A percentile compares a stretch with the other conserved stretches of the same genome.
These are phyloP conservation scores for Candida anglica DNA, from an alignment of 805 yeast species.

Conservation along the genomic window DNA sequence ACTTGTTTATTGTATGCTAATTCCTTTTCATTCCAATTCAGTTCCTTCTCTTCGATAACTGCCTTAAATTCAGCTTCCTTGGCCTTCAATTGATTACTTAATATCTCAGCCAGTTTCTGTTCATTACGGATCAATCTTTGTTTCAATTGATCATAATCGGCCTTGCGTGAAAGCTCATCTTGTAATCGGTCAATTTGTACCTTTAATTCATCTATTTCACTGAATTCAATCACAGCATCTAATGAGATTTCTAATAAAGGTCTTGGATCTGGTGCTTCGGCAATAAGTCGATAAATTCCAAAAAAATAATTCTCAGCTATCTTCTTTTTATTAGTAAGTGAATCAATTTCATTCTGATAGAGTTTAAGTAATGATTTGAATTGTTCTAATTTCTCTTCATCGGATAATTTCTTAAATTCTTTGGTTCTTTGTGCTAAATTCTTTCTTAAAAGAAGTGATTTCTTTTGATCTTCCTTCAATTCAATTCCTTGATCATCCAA, in stretches of 20 bases:
- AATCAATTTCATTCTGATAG: conserved; percentile 87
- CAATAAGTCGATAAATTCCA: conserved; percentile 67
- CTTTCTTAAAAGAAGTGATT: conserved; percentile 67
- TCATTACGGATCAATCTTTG: conserved; percentile 58
- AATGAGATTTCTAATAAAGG: conserved; percentile 71
- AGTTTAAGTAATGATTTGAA: conserved; percentile 64
- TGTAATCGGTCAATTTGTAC: conserved; percentile 48
- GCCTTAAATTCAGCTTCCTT: conserved; percentile 73
- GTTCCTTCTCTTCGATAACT: conserved; percentile 66
- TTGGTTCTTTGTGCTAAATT: conserved; percentile 82
- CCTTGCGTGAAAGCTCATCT: conserved; percentile 57
- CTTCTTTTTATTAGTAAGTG: conserved; percentile 73
- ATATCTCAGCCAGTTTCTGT: conserved; percentile 52
- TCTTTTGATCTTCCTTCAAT: conserved; percentile 66
- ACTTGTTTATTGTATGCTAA: conserved; percentile 47
- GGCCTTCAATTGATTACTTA: conserved; percentile 53
- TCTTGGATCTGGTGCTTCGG: conserved; percentile 92
- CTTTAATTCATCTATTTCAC: conserved; percentile 49
- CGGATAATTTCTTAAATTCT: conserved; percentile 68
- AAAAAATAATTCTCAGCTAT: conserved; percentile 69
- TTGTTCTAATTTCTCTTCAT: conserved; percentile 61
- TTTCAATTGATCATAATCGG: conserved; percentile 78
- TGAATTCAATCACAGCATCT: conserved; percentile 54
- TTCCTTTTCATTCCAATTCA: conserved; percentile 63
- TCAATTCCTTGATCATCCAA: conserved; percentile 73